Evolutionary conservation across 495 filamentous ascomycete genomes (phyloP).

Genomic region (Elasticomyces elasticus): DNA sequence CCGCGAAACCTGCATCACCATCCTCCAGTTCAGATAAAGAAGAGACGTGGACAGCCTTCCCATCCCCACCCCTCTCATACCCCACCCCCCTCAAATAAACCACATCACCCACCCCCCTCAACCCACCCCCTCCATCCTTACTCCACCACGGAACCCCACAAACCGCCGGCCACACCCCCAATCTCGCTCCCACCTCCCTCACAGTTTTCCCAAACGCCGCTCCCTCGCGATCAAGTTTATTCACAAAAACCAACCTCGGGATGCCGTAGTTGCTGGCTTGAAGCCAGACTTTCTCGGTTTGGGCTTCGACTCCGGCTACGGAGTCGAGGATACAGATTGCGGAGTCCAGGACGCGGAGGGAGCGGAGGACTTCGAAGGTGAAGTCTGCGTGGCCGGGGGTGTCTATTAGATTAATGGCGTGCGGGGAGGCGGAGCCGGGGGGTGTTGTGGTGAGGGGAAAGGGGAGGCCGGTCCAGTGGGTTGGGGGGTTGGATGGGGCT

Average conservation of each 20-base stretch:
- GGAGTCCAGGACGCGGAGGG: conserved; percentile 84
- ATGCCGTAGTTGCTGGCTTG: conserved; percentile 80
- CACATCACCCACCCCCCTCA: conserved; percentile 76
- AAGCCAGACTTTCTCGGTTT: conserved; percentile 94
- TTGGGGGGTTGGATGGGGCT: conserved; percentile 13
- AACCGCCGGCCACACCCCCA: conserved; percentile 77
- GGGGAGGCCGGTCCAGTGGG: background rate
- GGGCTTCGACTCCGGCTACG: conserved; percentile 94
- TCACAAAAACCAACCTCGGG: conserved; percentile 79
- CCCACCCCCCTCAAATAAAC: conserved; percentile 45
- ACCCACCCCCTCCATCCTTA: conserved; percentile 58
- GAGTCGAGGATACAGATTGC: conserved; percentile 93
- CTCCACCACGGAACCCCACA: conserved; percentile 94
- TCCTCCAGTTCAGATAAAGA: conserved; percentile 42
- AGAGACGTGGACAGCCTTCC: conserved; percentile 48
- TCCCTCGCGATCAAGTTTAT: conserved; percentile 93
- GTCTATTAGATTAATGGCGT: conserved; percentile 89
- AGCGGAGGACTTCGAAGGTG: conserved; percentile 92
- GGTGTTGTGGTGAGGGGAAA: background rate
- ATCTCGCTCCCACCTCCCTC: conserved; percentile 67
- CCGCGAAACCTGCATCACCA: conserved; percentile 43
- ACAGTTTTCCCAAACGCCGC: conserved; percentile 82
- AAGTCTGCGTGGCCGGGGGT: conserved; percentile 98
- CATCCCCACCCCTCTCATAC: conserved; percentile 57
- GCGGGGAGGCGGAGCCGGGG: conserved; percentile 25